A percentile compares a stretch with the other conserved stretches of the same genome.
Evolutionary conservation across 2,329 filamentous ascomycete genomes (phyloP).

Genomic region (Trichoderma pleuroti): DNA sequence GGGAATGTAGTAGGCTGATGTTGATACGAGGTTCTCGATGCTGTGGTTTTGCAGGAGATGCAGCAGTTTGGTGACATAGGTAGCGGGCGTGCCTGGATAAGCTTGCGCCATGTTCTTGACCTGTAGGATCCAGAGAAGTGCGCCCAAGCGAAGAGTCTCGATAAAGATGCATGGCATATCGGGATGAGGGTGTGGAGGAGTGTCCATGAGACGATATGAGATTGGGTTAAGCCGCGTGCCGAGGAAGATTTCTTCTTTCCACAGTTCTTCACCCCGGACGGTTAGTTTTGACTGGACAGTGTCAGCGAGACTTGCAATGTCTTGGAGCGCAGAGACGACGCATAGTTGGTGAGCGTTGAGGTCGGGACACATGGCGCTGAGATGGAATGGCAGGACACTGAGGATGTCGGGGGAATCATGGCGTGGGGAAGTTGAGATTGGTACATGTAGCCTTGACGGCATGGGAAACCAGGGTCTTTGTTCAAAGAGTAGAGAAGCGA

Average conservation of each 20-base stretch:
- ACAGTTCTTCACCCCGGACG: neutral
- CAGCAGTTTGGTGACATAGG: neutral
- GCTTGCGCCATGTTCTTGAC: constrained; percentile 7
- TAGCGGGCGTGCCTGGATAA: constrained; percentile 1
- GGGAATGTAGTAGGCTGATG: neutral
- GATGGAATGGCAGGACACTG: neutral
- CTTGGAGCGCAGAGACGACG: neutral
- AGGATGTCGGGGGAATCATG: neutral
- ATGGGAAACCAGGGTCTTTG: constrained; percentile 10
- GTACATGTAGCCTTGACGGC: neutral
- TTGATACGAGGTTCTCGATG: neutral
- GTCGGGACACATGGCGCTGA: neutral
- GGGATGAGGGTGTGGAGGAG: neutral
- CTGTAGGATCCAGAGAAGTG: constrained; percentile 4
- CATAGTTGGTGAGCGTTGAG: neutral
- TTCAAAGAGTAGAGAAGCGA: neutral
- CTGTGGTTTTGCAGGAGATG: neutral
- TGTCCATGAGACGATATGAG: constrained; percentile 4
- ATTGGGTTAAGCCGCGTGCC: constrained; percentile 8
- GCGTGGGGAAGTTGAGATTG: neutral
- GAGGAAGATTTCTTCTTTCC: constrained; percentile 12
- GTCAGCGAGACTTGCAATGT: neutral
- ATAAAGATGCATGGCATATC: neutral
- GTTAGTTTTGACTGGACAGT: neutral
- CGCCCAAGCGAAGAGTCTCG: constrained; percentile 1